Evolutionary conservation across 768 basidiomycete genomes (phyloP), one percentile per base, ranked within the genome.

Genomic region (Tricholoma terreum): DNA sequence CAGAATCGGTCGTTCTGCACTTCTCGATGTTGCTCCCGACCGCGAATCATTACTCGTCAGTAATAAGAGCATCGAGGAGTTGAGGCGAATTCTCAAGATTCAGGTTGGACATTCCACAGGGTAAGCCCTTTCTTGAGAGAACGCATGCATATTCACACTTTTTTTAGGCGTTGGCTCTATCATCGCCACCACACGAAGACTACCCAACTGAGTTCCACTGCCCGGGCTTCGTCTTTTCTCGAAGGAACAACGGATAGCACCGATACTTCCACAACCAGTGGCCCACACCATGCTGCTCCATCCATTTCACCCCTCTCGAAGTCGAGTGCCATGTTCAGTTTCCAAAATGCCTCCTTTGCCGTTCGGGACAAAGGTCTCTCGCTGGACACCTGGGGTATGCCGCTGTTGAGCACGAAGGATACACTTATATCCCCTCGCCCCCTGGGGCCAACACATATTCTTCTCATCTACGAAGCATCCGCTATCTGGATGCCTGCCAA

Each of bases 391-490:
- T 71, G 68, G 69, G 66, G 63, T 7, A 58, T 60, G 3, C 55
- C 67, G 8, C 50, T 55, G 8, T 58, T 76, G 19, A 73, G 68
- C 54, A 67, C 71, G 1, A 11, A 40, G 2, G 67, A 72, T 15
- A 65, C 63, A 31, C 65, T 75, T 5, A 65, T 75, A 30, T 76
- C 75, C 0, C 75, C 75, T 0, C 69, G 73, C 6, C 70, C 68
- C 1, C 62, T 75, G 15, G 73, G 67, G 0, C 70, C 73, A 1
- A 77, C 75, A 1, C 75, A 77, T 50, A 65, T 73, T n/a, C 66
- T 76, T 21, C 61, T 74, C 4, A 58, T 69, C 11, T 48, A 63
- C 35, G 33, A 58, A 43, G 24, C 55, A 55, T 38, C 55, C 60
- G 12, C 40, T 55, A 12, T 40, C 57, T 19, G 53, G 30, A n/a